Evolutionary conservation across 176 grass and related monocot species (phyloP), one percentile per base, ranked within the genome.

Genomic region (Carex myosuroides): DNA sequence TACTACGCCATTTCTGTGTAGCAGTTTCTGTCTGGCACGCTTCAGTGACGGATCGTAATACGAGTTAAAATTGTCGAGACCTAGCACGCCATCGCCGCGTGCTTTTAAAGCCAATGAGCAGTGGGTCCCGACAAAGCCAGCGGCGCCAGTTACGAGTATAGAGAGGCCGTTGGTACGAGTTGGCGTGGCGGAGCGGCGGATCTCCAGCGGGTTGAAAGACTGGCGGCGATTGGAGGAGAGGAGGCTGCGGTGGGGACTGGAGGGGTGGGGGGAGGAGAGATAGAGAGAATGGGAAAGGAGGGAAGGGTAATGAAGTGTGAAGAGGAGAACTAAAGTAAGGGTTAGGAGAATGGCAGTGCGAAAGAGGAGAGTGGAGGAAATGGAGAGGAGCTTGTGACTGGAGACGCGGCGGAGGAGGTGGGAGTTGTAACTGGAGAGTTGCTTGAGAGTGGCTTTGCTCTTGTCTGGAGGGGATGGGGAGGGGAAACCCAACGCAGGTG

Each of bases 41-140:
- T 98, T 98, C n/a, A 98, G 82, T 6, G 91, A 67, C 37, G 95
- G 89, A 62, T 94, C 92, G 70, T 98, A 98, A 91, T 98, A 98
- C 24, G 91, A 26, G 86, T 98, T 95, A 73, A 98, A 98, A 87
- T 98, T 98, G 88, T 95, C 95, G 35, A 98, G 86, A 1, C 92
- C 95, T 3, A 98, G 30, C 4, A 98, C 95, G 30, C 95, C 95
- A 83, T 98, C 92, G 3, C 95, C 92, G 13, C 91, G 92, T 66
- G 89, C 84, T 56, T 82, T 85, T 37, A 98, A 84, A 2, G 95
- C 91, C 4, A 95, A 90, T 13, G 95, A 91, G 86, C 95, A 98
- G 70, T 98, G 95, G 33, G 85, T 79, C 54, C 92, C 95, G 2
- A 98, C 95, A 78, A 98, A 98, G 0, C 95, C 92, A 0, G 91